These are phyloP conservation scores for Yarrowia keelungensis DNA, from an alignment of 805 yeast species.

Conservation along the genomic window DNA sequence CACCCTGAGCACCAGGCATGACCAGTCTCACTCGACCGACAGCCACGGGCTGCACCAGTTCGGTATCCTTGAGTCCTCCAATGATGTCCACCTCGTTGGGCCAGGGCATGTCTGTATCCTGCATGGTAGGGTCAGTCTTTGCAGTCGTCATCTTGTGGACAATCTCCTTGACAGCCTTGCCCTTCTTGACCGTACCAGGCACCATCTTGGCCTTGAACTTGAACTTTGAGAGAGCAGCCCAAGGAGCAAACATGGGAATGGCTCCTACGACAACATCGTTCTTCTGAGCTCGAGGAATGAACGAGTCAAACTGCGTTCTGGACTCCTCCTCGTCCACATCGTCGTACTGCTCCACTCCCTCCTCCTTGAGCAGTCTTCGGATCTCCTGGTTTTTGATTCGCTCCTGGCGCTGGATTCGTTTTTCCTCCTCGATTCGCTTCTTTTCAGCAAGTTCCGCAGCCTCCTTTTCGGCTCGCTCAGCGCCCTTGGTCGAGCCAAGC, in stretches of 20 bases:
- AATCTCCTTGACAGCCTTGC: conserved; percentile 79
- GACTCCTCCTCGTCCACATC: conserved; percentile 49
- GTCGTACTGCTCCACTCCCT: conserved; percentile 45
- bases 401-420: conserved; percentile 52
- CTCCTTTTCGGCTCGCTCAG: conserved; percentile 51
- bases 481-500: conserved; percentile 78
- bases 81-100: conserved; percentile 66
- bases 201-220: conserved; percentile 84
- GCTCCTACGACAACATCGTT: conserved; percentile 66
- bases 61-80: conserved; percentile 65
- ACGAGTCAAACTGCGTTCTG: conserved; percentile 54
- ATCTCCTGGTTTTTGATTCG: conserved; percentile 54
- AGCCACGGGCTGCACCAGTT: conserved; percentile 69
- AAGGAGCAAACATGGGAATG: conserved; percentile 91
- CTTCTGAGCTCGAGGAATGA: conserved; percentile 45
- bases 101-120: conserved; percentile 70
- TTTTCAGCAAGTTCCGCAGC: conserved; percentile 50
- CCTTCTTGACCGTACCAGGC: conserved; percentile 83
- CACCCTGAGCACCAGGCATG: conserved; percentile 40
- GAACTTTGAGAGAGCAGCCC: conserved; percentile 76
- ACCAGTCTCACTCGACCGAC: conserved; percentile 72
- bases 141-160: conserved; percentile 61
- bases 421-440: conserved; percentile 51
- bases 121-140: conserved; percentile 49
- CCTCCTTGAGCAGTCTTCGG: conserved; percentile 54